A percentile compares a stretch with the other conserved stretches of the same genome.
Conservation (phyloP, 176 grass and related monocot species). For the Oryza longistaminata region DNA sequence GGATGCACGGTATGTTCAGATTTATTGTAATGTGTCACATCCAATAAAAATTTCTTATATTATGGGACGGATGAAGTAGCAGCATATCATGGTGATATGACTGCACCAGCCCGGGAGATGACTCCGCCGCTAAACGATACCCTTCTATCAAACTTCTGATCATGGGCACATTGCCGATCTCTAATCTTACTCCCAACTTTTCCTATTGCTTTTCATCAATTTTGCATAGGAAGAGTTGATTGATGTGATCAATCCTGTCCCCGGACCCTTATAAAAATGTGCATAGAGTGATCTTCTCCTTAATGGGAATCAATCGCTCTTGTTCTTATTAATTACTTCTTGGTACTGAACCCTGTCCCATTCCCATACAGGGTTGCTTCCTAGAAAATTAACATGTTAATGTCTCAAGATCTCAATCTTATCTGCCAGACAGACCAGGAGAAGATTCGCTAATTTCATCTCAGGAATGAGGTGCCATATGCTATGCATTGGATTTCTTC, state of each 20-base stretch:
- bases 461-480: constrained; percentile 2
- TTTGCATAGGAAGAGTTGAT: constrained; percentile 30
- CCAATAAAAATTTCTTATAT: too few species aligned
- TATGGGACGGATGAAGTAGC: too few species aligned
- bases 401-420: not conserved
- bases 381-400: not conserved
- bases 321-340: constrained; percentile 1
- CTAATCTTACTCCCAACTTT: not conserved
- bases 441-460: constrained; percentile 29
- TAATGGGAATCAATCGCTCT: constrained; percentile 21
- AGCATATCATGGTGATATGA: too few species aligned
- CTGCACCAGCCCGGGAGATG: too few species aligned
- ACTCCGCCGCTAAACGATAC: too few species aligned
- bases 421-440: not conserved
- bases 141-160: not conserved
- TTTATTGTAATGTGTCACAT: too few species aligned
- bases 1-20: too few species aligned
- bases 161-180: constrained; percentile 13
- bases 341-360: not conserved
- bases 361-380: constrained; percentile 41
- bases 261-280: too few species aligned
- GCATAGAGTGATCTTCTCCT: constrained; percentile 23
- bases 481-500: constrained; percentile 20
- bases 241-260: constrained; percentile 33
- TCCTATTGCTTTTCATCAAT: constrained; percentile 10